These are phyloP conservation scores for Phytophthora podocarpi DNA, from an alignment of 352 stramenopile species.

Conservation along the genomic window DNA sequence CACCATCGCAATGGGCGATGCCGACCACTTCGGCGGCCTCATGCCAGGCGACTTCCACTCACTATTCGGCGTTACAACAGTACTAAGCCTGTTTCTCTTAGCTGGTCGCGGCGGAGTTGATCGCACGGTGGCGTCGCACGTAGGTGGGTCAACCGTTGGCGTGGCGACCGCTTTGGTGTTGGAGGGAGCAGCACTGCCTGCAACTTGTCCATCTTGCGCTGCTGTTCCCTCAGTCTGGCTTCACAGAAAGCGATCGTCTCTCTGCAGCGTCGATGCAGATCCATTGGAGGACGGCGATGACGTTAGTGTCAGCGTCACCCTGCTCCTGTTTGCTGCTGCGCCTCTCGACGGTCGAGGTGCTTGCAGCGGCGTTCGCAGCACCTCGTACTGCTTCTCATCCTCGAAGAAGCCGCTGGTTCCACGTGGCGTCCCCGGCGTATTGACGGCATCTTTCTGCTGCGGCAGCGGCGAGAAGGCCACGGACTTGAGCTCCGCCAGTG, in stretches of 20 bases:
- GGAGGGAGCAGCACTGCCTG: constrained; percentile 21
- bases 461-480: constrained; percentile 52
- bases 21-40: constrained; percentile 33
- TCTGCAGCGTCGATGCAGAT: constrained; percentile 51
- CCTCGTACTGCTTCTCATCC: constrained; percentile 49
- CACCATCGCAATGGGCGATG: constrained; percentile 28
- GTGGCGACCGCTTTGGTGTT: constrained; percentile 8
- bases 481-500: constrained; percentile 64
- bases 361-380: constrained; percentile 47
- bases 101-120: constrained; percentile 18
- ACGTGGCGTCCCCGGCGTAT: background rate
- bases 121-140: constrained; percentile 8
- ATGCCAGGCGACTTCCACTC: constrained; percentile 17
- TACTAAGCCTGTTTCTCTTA: constrained; percentile 15
- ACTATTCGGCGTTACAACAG: background rate
- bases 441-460: constrained; percentile 36
- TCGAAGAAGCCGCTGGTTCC: constrained; percentile 51
- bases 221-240: constrained; percentile 41
- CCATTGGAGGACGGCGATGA: constrained; percentile 9
- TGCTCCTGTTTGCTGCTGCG: background rate
- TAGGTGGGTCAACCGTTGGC: constrained; percentile 14
- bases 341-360: background rate
- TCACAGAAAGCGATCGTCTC: constrained; percentile 49
- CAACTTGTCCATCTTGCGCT: constrained; percentile 46
- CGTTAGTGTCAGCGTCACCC: background rate